Evolutionary conservation across 768 basidiomycete species (phyloP).

Genomic region (Lentinula sp.): DNA sequence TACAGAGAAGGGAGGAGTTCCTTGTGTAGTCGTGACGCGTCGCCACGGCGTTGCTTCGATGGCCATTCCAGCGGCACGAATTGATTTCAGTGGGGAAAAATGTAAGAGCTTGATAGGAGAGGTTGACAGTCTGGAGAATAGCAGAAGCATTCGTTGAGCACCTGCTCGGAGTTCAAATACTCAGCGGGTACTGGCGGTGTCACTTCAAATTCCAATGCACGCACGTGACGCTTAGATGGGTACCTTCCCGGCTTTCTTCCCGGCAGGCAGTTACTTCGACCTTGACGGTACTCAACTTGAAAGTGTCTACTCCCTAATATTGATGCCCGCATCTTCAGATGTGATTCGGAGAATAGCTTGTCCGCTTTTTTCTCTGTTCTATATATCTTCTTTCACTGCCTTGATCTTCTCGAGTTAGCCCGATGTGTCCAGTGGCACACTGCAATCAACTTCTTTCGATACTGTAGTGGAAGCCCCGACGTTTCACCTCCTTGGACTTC

Average conservation of each 20-base stretch:
- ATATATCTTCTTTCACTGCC: too few relatives aligned
- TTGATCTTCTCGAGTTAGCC: too few relatives aligned
- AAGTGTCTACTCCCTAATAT: too few relatives aligned
- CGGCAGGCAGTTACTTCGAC: background rate
- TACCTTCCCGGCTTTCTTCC: background rate
- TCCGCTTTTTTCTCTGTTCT: too few relatives aligned
- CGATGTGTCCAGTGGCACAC: too few relatives aligned
- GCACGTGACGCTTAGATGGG: background rate
- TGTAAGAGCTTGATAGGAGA: background rate
- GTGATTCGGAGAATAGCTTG: too few relatives aligned
- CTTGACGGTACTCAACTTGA: background rate
- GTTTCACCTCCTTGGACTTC: too few relatives aligned
- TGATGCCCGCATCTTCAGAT: too few relatives aligned
- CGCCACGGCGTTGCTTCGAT: slow-evolving; percentile 24
- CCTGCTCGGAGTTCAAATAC: background rate
- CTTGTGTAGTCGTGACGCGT: slow-evolving; percentile 20
- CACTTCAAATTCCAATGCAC: background rate
- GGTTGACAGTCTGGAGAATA: background rate
- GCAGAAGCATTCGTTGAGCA: background rate
- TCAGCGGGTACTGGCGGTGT: background rate
- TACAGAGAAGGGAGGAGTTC: slow-evolving; percentile 40
- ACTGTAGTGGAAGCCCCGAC: too few relatives aligned
- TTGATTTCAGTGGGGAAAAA: background rate
- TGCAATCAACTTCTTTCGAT: too few relatives aligned
- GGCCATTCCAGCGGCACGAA: slow-evolving; percentile 12